phyloP scores from a whole-genome alignment of 2,329 filamentous ascomycete species.

The Nigrograna mackinnonii region DNA sequence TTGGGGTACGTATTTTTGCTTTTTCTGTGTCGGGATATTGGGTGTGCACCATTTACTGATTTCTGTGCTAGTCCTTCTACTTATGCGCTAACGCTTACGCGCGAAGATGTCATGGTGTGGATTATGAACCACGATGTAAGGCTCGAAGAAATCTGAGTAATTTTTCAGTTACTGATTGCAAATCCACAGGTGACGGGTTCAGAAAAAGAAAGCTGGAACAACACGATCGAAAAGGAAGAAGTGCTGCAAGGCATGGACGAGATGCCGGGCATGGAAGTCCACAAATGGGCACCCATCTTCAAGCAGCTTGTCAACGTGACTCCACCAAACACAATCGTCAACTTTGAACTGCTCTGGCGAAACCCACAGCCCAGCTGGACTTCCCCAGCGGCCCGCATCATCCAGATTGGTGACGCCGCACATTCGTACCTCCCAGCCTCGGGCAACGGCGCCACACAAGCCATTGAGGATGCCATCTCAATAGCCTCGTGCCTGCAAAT shows the following conservation, averaged over 20 bases:
- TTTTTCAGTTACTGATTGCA: slow-evolving; percentile 11
- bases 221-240: slow-evolving; percentile 50
- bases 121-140: slow-evolving; percentile 54
- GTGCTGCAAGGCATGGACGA: slow-evolving; percentile 51
- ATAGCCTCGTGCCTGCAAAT: slow-evolving; percentile 52
- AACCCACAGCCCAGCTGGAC: slow-evolving; percentile 51
- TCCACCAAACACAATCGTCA: slow-evolving; percentile 51
- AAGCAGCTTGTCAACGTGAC: slow-evolving; percentile 49
- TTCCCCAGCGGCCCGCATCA: slow-evolving; percentile 45
- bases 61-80: slow-evolving; percentile 34
- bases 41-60: too few species aligned
- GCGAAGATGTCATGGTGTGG: slow-evolving; percentile 54
- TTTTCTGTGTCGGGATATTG: too few species aligned
- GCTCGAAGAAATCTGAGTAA: background rate
- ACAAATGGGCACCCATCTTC: slow-evolving; percentile 51
- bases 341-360: slow-evolving; percentile 54
- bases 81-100: slow-evolving; percentile 50
- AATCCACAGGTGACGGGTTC: slow-evolving; percentile 43
- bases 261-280: slow-evolving; percentile 43
- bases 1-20: slow-evolving; percentile 33
- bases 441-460: slow-evolving; percentile 51
- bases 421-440: slow-evolving; percentile 51
- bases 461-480: slow-evolving; percentile 52
- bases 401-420: slow-evolving; percentile 50
- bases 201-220: slow-evolving; percentile 51